These are phyloP conservation scores for Noccaea caerulescens DNA, from an alignment of 345 rosid species.

Conservation along the genomic window DNA sequence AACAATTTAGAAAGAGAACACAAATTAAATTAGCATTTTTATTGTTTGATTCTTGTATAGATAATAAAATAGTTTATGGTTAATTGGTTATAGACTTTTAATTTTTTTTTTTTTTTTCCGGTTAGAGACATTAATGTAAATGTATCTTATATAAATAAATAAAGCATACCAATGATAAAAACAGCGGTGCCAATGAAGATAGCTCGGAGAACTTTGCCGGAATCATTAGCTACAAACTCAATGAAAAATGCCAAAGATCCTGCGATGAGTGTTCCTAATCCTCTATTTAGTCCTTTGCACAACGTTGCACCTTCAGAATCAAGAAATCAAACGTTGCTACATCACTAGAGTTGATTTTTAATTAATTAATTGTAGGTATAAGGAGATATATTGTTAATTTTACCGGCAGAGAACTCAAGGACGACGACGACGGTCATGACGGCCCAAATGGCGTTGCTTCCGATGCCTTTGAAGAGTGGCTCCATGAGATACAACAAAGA, in stretches of 20 bases:
- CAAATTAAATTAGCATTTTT: neutral
- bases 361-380: neutral
- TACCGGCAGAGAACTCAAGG: slow-evolving; percentile 84
- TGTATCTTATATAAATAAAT: neutral
- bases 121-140: neutral
- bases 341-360: neutral
- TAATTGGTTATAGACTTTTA: neutral
- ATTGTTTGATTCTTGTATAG: neutral
- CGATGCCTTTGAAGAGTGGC: slow-evolving; percentile 68
- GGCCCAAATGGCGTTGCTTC: slow-evolving; percentile 79
- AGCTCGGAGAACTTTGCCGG: slow-evolving; percentile 63
- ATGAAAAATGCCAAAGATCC: slow-evolving; percentile 74
- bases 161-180: slow-evolving; percentile 62
- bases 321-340: slow-evolving; percentile 2
- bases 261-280: slow-evolving; percentile 72
- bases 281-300: slow-evolving; percentile 85
- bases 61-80: neutral
- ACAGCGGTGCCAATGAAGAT: slow-evolving; percentile 76
- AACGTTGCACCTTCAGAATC: slow-evolving; percentile 68
- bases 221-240: slow-evolving; percentile 59
- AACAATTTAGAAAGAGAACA: slow-evolving; percentile 1
- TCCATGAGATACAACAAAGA: slow-evolving; percentile 68
- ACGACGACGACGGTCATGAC: slow-evolving; percentile 94
- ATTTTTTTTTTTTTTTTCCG: no score
- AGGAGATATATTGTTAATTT: neutral